A percentile compares a stretch with the other conserved stretches of the same genome.
phyloP scores from a whole-genome alignment of 805 yeast species.

The Blastobotrys muscicola region DNA sequence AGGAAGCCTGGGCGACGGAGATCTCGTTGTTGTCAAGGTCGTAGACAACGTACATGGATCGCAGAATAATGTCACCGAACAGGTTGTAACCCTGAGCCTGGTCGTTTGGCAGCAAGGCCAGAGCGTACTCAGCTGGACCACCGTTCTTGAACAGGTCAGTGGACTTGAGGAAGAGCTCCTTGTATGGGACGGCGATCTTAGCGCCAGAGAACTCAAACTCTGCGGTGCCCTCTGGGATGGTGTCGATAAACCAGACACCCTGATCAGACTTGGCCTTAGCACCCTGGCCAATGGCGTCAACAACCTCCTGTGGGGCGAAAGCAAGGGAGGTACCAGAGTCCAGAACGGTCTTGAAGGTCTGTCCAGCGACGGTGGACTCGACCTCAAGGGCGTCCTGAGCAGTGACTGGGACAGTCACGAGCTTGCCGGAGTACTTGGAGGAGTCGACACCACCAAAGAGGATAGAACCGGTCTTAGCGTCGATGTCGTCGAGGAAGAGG shows the following conservation, averaged over 20 bases:
- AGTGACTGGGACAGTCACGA: slow-evolving; percentile 17
- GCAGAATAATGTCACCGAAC: slow-evolving; percentile 60
- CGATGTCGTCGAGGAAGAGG: slow-evolving; percentile 34
- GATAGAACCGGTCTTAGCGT: slow-evolving; percentile 20
- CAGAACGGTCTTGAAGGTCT: slow-evolving; percentile 5
- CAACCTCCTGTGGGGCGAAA: too few relatives aligned
- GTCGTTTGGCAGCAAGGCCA: not conserved
- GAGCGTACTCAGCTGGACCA: slow-evolving; percentile 6
- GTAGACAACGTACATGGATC: slow-evolving; percentile 56
- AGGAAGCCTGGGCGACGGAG: slow-evolving; percentile 42
- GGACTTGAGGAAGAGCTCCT: slow-evolving; percentile 17
- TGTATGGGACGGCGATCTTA: slow-evolving; percentile 17
- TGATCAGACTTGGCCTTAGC: slow-evolving; percentile 33
- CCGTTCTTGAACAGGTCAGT: slow-evolving; percentile 5
- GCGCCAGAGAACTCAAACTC: slow-evolving; percentile 17
- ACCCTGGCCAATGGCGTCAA: slow-evolving; percentile 24
- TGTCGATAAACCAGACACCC: slow-evolving; percentile 16
- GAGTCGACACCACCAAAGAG: too few relatives aligned
- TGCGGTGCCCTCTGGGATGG: not conserved
- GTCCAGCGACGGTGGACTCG: slow-evolving; percentile 11
- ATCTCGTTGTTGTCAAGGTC: slow-evolving; percentile 51
- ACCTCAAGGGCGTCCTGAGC: slow-evolving; percentile 3
- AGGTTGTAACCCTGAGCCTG: not conserved
- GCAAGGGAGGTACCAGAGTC: too few relatives aligned
- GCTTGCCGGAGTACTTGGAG: too few relatives aligned